Base-by-base conservation (phyloP, 2,329 filamentous ascomycete genomes). In the Pyrenophora tritici-repentis region DNA sequence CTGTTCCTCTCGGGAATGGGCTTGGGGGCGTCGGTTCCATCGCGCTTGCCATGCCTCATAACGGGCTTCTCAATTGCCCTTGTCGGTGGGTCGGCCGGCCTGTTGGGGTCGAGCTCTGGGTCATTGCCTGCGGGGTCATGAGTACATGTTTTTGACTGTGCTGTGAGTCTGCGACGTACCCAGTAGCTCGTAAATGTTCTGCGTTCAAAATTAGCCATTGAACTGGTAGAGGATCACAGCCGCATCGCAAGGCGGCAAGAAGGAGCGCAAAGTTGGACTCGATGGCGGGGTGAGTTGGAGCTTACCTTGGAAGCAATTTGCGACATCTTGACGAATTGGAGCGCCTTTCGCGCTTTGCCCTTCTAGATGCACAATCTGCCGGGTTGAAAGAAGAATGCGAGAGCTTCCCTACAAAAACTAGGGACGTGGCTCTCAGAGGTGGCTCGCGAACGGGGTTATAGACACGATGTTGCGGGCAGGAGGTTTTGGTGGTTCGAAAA, bases 181-280 rank as follows among this genome's bases (percentile, higher is more conserved):
- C 85, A 99, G 91, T 82, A 96, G 88, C 85, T 94, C 93, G 85
- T 90, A 97, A 75, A 90, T 87, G 85, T 99, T 99, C 94, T 97
- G 65, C 42, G 50, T 55, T 47, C 40, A 40, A 55, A 55, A 66
- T 81, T 66, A 82, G 77, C 60, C 47, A 40, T 51, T 47, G 33
- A 13, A 35, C 38, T 34, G 35, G 44, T 42, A 44, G 29, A 37
- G 35, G 43, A 17, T 36, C 32, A 35, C 31, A 18, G 13, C 34
- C 10, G 20, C 29, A 16, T 10, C 49, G 52, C 45, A 50, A 34
- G 43, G 34, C 32, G 39, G 48, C 53, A 56, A 54, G 52, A 43
- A 45, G 51, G 48, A 44, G 53, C 47, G 53, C 42, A 48, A 42
- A 49, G 37, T 43, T 40, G 42, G 41, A 32, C 29, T 35, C 41